These are phyloP conservation scores for Lichtheimia corymbifera DNA, from an alignment of 371 early-diverging fungal species.

Conservation along the genomic window DNA sequence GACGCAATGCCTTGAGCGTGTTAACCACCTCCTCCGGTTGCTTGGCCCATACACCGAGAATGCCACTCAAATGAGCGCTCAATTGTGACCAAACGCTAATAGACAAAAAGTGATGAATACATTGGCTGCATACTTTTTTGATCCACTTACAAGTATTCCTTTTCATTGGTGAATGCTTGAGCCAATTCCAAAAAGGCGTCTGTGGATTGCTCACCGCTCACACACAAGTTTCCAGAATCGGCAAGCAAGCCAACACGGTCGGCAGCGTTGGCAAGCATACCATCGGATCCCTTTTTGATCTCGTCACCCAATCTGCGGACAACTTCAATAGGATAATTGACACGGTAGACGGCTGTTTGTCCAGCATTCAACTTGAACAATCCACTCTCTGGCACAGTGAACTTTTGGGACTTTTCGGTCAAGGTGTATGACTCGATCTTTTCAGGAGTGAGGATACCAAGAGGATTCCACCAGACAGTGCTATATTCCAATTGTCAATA, in stretches of 20 bases:
- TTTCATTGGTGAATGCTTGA: constrained; percentile 49
- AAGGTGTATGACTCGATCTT: constrained; percentile 38
- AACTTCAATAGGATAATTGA: constrained; percentile 64
- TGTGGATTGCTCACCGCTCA: constrained; percentile 59
- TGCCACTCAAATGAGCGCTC: constrained; percentile 49
- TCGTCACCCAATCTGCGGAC: constrained; percentile 55
- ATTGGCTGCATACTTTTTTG: not conserved
- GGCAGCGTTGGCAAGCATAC: constrained; percentile 52
- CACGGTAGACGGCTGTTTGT: constrained; percentile 68
- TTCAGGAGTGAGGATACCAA: constrained; percentile 46
- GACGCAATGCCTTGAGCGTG: constrained; percentile 52
- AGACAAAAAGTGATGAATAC: not conserved
- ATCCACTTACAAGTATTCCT: constrained; percentile 50
- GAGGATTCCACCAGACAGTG: constrained; percentile 63
- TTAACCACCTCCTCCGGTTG: constrained; percentile 48
- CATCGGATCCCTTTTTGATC: constrained; percentile 50
- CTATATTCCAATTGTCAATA: constrained; percentile 1
- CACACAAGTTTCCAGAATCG: constrained; percentile 62
- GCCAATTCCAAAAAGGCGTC: constrained; percentile 57
- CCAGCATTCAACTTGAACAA: constrained; percentile 60
- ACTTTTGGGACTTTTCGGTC: constrained; percentile 44
- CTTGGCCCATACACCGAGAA: constrained; percentile 54
- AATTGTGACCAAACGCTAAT: constrained; percentile 53
- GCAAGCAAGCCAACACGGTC: constrained; percentile 76
- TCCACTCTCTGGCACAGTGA: constrained; percentile 44